phyloP scores from a whole-genome alignment of 306 rosid species.

The Citrullus amarus region DNA sequence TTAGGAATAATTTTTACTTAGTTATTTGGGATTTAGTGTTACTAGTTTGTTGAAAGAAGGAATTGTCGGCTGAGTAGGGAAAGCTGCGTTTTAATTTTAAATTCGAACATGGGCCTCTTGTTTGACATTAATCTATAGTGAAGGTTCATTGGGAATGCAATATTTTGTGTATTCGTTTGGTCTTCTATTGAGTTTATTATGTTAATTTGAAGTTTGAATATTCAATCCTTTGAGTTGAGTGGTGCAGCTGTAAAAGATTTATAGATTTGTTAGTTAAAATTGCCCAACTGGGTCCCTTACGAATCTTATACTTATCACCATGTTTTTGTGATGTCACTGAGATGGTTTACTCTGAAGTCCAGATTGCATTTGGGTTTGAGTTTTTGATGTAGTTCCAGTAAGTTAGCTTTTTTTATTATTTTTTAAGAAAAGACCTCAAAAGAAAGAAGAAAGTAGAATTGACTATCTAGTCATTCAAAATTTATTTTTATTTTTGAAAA shows the following conservation, averaged over 20 bases:
- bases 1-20: neutral
- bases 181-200: neutral
- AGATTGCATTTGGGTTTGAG: neutral
- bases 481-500: no score
- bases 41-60: neutral
- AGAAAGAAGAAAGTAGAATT: neutral
- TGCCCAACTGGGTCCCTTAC: neutral
- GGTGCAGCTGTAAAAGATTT: neutral
- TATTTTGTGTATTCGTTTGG: neutral
- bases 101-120: neutral
- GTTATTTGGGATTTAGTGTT: neutral
- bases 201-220: neutral
- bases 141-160: neutral
- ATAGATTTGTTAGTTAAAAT: neutral
- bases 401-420: neutral
- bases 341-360: neutral
- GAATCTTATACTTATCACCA: neutral
- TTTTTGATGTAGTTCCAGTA: neutral
- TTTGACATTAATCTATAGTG: neutral
- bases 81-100: neutral
- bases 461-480: neutral
- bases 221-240: neutral
- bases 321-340: neutral
- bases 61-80: neutral
- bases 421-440: neutral